Base-by-base conservation (phyloP, 352 stramenopile species). In the Elongisporangium prolatum region DNA sequence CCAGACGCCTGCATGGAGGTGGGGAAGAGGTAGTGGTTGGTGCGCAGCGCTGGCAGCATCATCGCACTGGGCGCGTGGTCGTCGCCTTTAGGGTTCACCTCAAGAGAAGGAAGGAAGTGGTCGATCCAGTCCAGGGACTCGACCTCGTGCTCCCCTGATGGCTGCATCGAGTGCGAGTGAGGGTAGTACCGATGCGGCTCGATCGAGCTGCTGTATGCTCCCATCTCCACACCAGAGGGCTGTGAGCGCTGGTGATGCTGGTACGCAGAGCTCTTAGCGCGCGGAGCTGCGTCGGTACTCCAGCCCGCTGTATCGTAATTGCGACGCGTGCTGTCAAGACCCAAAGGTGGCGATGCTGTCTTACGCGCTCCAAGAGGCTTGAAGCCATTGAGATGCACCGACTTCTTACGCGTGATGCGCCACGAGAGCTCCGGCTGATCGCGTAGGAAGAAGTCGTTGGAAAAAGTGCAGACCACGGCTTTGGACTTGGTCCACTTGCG, bases 401-500 rank as follows among this genome's bases (percentile, higher is more conserved):
- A 83, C 64, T 86, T 89, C 65, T 90, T 90, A 58, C 80, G 80
- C 47, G 68, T 74, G 63, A 90, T 90, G 50, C 69, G 77, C 73
- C 75, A 83, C 38, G 68, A 52, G 38, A 85, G 69, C 9, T 85
- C 75, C 11, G 74, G 74, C 20, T 74, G 69, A 59, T 90, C 80
- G 56, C 77, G 77, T 16, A 84, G 51, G 54, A 90, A 90, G 58
- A 60, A 82, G 18, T 83, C 71, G 71, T 89, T 88, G 22, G 75
- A 87, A 57, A 90, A 90, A 52, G 80, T 90, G 74, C 80, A 90
- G 50, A 88, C 79, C 71, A 44, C 34, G 16, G 82, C 88, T 56
- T 90, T 78, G 6, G 80, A 87, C 56, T 91, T 91, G 34, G 77
- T 89, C 80, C 80, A 89, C 59, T 92, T 92, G 64, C 72, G 72